Evolutionary conservation across 2,329 filamentous ascomycete species (phyloP).

Genomic region (Calonectria crousiana): DNA sequence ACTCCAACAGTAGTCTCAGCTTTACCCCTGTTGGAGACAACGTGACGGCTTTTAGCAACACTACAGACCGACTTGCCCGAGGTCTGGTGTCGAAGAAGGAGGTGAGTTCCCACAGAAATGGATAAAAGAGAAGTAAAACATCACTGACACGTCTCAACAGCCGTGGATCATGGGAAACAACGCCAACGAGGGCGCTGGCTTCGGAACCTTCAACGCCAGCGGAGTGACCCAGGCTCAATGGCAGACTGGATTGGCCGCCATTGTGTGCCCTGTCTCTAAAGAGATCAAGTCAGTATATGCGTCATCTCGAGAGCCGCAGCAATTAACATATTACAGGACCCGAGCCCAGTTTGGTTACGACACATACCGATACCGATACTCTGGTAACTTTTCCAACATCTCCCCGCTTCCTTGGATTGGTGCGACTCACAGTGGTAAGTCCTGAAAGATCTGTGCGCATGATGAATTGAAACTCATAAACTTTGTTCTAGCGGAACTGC

Average conservation of each 20-base stretch:
- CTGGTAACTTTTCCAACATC: slow-evolving; percentile 54
- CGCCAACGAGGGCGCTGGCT: slow-evolving; percentile 30
- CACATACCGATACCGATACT: slow-evolving; percentile 56
- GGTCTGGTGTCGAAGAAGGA: slow-evolving; percentile 31
- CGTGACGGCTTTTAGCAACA: slow-evolving; percentile 27
- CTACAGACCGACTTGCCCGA: slow-evolving; percentile 24
- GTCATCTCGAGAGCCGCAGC: no score
- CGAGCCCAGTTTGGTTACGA: slow-evolving; percentile 28
- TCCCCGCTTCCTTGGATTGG: slow-evolving; percentile 54
- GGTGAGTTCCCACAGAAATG: background rate
- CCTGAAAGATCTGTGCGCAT: background rate
- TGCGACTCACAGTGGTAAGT: slow-evolving; percentile 45
- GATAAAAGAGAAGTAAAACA: background rate
- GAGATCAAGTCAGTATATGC: slow-evolving; percentile 24
- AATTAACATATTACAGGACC: slow-evolving; percentile 9
- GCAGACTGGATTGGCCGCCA: slow-evolving; percentile 21
- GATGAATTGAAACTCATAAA: background rate
- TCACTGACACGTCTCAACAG: background rate
- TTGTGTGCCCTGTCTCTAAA: slow-evolving; percentile 24
- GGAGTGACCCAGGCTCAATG: slow-evolving; percentile 20
- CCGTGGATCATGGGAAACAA: slow-evolving; percentile 32
- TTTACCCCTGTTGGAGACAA: slow-evolving; percentile 31
- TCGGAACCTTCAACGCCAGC: slow-evolving; percentile 24
- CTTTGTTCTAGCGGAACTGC: slow-evolving; percentile 40
- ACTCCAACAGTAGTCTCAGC: slow-evolving; percentile 19